These are phyloP conservation scores for Blastobotrys robertii DNA, from an alignment of 805 yeast genomes.

Conservation along the genomic window DNA sequence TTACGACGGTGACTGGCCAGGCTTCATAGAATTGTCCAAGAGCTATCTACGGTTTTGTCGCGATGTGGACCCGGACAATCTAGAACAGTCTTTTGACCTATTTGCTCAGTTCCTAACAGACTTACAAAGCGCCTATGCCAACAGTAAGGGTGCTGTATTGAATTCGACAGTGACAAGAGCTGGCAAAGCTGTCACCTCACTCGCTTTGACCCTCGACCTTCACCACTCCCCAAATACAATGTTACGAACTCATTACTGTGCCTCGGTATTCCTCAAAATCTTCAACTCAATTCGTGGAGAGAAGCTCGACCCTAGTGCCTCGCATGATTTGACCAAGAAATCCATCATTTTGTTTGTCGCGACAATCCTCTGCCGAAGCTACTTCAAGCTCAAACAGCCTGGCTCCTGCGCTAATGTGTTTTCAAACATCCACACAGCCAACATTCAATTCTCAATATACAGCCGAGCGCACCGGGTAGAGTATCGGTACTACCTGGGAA, in stretches of 20 bases:
- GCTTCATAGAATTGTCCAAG: slow-evolving; percentile 39
- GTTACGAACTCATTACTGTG: slow-evolving; percentile 32
- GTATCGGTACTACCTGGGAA: slow-evolving; percentile 46
- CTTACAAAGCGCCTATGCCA: slow-evolving; percentile 30
- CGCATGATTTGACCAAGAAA: slow-evolving; percentile 29
- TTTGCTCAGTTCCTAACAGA: slow-evolving; percentile 38
- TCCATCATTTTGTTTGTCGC: slow-evolving; percentile 45
- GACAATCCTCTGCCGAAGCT: slow-evolving; percentile 43
- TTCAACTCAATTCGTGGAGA: slow-evolving; percentile 53
- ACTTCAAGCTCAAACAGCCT: slow-evolving; percentile 33
- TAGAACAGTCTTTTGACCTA: slow-evolving; percentile 41
- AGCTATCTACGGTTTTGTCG: slow-evolving; percentile 40
- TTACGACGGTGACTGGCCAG: slow-evolving; percentile 32
- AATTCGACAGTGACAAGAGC: slow-evolving; percentile 8
- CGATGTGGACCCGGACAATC: slow-evolving; percentile 45
- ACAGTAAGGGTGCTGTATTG: slow-evolving; percentile 23
- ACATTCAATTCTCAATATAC: slow-evolving; percentile 33
- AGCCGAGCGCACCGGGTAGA: slow-evolving; percentile 41
- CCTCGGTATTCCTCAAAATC: slow-evolving; percentile 45
- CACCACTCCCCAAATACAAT: slow-evolving; percentile 21
- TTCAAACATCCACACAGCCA: slow-evolving; percentile 47
- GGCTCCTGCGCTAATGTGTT: slow-evolving; percentile 36
- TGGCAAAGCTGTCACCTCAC: slow-evolving; percentile 10
- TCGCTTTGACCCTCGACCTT: slow-evolving; percentile 13
- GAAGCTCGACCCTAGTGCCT: slow-evolving; percentile 22